Conservation (phyloP, 805 yeast genomes). For the Yamadazyma akitaensis region DNA sequence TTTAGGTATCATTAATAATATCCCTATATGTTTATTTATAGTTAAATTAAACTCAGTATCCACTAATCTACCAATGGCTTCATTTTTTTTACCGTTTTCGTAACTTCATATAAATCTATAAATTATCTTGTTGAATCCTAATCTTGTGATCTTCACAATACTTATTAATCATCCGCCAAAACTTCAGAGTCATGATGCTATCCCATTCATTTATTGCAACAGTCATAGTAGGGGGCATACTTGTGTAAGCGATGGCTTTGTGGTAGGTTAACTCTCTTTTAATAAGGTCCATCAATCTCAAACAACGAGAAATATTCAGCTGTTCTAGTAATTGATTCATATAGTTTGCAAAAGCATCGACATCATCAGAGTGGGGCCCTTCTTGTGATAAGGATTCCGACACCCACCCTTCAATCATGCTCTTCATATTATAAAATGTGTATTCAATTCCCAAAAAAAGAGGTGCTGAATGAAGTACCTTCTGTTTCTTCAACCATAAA, state of each 20-base stretch:
- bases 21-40: not conserved
- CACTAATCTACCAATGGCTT: too few species aligned
- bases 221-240: not conserved
- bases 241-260: not conserved
- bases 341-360: conserved; percentile 19
- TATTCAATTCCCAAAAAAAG: conserved; percentile 15
- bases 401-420: conserved; percentile 26
- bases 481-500: conserved; percentile 23
- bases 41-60: too few species aligned
- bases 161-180: not conserved
- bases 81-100: not conserved
- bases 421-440: conserved; percentile 15
- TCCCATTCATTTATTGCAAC: conserved; percentile 10
- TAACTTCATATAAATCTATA: not conserved
- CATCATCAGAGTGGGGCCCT: conserved; percentile 37
- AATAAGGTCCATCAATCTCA: conserved; percentile 16
- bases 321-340: conserved; percentile 17
- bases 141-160: not conserved
- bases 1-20: conserved; percentile 16
- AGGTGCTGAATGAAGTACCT: conserved; percentile 11
- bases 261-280: conserved; percentile 7
- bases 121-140: not conserved
- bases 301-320: conserved; percentile 16
- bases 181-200: not conserved
- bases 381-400: conserved; percentile 22